Conservation (phyloP, 306 rosid genomes). For the Rosa chinensis region DNA sequence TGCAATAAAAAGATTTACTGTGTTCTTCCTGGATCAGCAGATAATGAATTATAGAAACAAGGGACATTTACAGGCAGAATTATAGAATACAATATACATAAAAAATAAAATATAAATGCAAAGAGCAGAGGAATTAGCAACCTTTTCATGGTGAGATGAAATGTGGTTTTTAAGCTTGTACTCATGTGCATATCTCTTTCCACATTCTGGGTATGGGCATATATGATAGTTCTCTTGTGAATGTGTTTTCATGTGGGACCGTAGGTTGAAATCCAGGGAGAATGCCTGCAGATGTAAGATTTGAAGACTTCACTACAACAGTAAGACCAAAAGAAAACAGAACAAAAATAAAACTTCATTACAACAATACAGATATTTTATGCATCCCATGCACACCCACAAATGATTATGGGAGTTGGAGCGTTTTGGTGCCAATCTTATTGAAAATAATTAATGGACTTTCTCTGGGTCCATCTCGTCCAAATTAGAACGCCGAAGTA, state of each 20-base stretch:
- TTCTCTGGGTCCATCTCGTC: not conserved
- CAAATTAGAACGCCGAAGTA: not conserved
- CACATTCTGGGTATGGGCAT: conserved; percentile 89
- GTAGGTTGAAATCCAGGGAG: conserved; percentile 86
- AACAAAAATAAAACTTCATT: not conserved
- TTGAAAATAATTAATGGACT: no score
- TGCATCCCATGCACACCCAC: not conserved
- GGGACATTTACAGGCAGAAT: not conserved
- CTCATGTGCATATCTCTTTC: conserved; percentile 97
- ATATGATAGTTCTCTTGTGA: conserved; percentile 95
- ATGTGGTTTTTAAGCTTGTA: conserved; percentile 98
- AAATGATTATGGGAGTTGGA: not conserved
- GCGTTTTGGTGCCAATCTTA: not conserved
- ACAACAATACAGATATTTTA: not conserved
- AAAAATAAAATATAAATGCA: not conserved
- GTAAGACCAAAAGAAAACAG: not conserved
- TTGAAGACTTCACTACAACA: not conserved
- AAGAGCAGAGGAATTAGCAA: conserved; percentile 25
- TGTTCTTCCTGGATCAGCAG: not conserved
- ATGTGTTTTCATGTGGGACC: conserved; percentile 98
- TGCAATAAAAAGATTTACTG: not conserved
- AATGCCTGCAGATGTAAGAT: conserved; percentile 65
- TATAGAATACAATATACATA: not conserved
- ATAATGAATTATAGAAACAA: conserved; percentile 5
- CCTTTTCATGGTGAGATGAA: conserved; percentile 93